Percentiles rank a stretch among this genome's conserved stretches.
Evolutionary conservation across 306 rosid species (phyloP).

Genomic region (Casuarina cunninghamiana): DNA sequence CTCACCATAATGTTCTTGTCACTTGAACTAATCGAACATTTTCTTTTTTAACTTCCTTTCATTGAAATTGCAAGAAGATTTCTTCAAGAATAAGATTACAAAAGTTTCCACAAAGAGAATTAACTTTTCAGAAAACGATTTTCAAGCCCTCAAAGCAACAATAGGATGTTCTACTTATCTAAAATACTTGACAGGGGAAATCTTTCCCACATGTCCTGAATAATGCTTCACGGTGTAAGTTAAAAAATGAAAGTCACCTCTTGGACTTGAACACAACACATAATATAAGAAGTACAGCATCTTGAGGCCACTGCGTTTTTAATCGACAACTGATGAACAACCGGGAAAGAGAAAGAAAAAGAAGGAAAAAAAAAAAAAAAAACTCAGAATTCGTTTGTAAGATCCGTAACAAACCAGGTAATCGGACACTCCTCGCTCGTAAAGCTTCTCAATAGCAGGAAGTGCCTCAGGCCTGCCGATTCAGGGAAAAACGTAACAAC

Average conservation of each 20-base stretch:
- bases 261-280: background rate
- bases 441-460: constrained; percentile 54
- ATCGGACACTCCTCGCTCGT: constrained; percentile 70
- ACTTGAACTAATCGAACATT: background rate
- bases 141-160: background rate
- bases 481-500: background rate
- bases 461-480: constrained; percentile 52
- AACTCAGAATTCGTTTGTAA: constrained; percentile 8
- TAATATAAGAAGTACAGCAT: background rate
- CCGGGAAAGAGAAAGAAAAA: too few species aligned
- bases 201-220: background rate
- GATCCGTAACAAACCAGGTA: constrained; percentile 65
- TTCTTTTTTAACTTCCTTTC: background rate
- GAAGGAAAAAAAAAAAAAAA: constrained; percentile 8
- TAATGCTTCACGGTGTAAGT: background rate
- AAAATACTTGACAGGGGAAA: too few species aligned
- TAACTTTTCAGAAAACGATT: background rate
- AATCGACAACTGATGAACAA: background rate
- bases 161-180: background rate
- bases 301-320: background rate
- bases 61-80: background rate
- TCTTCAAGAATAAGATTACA: background rate
- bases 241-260: background rate
- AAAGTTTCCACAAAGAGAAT: background rate
- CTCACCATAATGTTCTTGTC: background rate